These are phyloP conservation scores for Tetramitus jugosus DNA, from an alignment of 208 protist species.

Conservation along the genomic window DNA sequence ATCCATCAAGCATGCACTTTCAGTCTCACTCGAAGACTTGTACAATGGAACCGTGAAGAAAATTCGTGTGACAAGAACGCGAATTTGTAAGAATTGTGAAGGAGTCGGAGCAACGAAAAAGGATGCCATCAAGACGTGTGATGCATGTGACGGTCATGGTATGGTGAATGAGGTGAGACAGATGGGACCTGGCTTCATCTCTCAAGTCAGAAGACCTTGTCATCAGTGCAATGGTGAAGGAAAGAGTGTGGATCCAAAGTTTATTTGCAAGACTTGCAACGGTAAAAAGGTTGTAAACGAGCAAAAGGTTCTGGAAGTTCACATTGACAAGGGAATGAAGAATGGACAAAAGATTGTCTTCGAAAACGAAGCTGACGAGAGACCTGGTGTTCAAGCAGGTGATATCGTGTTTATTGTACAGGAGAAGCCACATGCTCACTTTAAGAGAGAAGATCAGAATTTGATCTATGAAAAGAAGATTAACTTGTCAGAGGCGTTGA, in stretches of 20 bases:
- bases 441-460: conserved; percentile 85
- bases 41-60: conserved; percentile 95
- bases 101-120: conserved; percentile 66
- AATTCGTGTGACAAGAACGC: conserved; percentile 72
- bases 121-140: conserved; percentile 67
- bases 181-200: conserved; percentile 89
- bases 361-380: conserved; percentile 87
- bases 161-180: conserved; percentile 79
- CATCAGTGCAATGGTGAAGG: conserved; percentile 81
- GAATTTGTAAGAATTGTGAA: conserved; percentile 66
- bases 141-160: conserved; percentile 80
- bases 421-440: conserved; percentile 83
- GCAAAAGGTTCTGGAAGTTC: conserved; percentile 91
- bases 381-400: conserved; percentile 80
- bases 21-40: conserved; percentile 87
- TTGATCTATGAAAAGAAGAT: conserved; percentile 81
- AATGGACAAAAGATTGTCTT: conserved; percentile 88
- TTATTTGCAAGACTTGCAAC: conserved; percentile 84
- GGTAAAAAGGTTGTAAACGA: conserved; percentile 88
- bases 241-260: conserved; percentile 70
- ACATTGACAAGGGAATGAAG: conserved; percentile 93
- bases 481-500: conserved; percentile 80
- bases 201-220: conserved; percentile 89
- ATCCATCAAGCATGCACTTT: conserved; percentile 82
- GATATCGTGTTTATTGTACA: conserved; percentile 95